Base-by-base conservation (phyloP, 176 grass and related monocot species). In the Aechmea fasciata region DNA sequence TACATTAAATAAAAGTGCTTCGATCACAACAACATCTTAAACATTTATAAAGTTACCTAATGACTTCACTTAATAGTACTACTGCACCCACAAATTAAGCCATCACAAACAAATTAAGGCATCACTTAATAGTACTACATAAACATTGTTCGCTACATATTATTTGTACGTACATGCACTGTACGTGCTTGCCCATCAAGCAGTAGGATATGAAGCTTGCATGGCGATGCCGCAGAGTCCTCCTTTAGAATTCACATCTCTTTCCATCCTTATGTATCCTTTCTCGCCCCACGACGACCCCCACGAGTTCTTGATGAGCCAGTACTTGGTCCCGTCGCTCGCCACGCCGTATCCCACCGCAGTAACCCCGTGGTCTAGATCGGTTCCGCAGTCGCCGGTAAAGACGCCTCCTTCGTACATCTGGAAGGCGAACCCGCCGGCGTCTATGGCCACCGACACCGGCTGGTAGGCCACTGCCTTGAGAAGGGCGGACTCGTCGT, bases 271-370 rank as follows among this genome's bases (percentile, higher is more conserved):
- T 25, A 88, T 51, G 74, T 88, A 88, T 1, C 86, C 82, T 20
- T 28, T 29, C 78, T 89, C 86, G 15, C 86, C 82, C 82, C 86
- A 84, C 7, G 77, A 73, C 25, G 26, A 1, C 51, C 85, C 85
- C 85, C 85, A 88, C 51, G 81, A 88, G 78, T 89, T 89, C 82
- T 89, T 89, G 75, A 85, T 73, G 49, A 85, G 47, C 79, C 82
- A 82, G 72, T 89, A 89, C 3, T 47, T 69, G 14, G 26, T 80
- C 11, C 87, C 87, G 68, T 89, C 82, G 55, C 55, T 10, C 1
- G 82, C 55, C 41, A 79, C 82, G 79, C 79, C 82, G 66, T 85
- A 89, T 10, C 82, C 87, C 19, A 89, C 87, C 47, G 82, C 82
- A 1, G 87, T 85, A 68, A 89, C 3, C 68, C 71, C 82, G 51